Evolutionary conservation across 805 yeast species (phyloP), one percentile per base, ranked within the genome.

Genomic region (Candida michaelii): DNA sequence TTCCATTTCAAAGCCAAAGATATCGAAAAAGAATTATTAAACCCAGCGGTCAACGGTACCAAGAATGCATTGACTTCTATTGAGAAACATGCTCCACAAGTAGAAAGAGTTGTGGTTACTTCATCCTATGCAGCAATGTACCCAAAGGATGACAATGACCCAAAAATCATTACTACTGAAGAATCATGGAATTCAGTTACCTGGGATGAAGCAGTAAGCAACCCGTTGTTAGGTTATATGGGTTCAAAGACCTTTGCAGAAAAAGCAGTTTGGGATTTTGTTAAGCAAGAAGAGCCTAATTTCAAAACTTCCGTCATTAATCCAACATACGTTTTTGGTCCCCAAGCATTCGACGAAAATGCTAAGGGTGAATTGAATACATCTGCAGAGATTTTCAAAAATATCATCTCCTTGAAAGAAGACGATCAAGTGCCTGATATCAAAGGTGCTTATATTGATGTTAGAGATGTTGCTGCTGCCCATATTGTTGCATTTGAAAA

Each of bases 191-290:
- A 80, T 46, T 76, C 74, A 32, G 63, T 76, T 21, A 68, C 78
- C 12, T 72, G 75, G 70, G 78, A 75, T 39, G 70, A 71, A 44
- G 65, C 73, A 9, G 69, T 71, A 40, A 48, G 44, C 16, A 69
- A 73, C 49, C 60, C 69, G 2, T 49, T 55, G 14, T 45, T 45
- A 33, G 84, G 81, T 2, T 80, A 80, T 58, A 50, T 72, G 42
- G 86, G 78, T 3, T 78, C 85, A n/a, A 80, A 80, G 59, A 77
- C 74, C 30, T 71, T 74, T 46, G 84, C 85, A 13, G 88, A 83
- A 54, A 59, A 63, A 38, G 72, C 77, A 1, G 85, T 84, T 3
- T 80, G 88, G 83, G 71, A 76, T 3, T 71, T 66, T 13, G 63
- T 76, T 38, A 52, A 69, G 24, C 36, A 33, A 8, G 47, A 48